Evolutionary conservation across 768 basidiomycete genomes (phyloP).

Genomic region (Russula vinacea): DNA sequence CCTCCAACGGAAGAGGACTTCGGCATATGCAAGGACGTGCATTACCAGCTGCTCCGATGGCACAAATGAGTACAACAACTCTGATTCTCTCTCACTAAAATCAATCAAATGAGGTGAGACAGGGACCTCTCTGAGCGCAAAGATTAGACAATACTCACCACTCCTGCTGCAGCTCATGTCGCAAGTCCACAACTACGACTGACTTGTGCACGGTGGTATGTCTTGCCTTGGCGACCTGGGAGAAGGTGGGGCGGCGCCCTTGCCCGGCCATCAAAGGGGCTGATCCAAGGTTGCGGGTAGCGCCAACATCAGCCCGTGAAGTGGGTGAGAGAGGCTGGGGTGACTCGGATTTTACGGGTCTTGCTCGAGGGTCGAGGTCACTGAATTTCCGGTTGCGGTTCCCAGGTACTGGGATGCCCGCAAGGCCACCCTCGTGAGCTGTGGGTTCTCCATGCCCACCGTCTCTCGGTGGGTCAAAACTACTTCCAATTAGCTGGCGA

Average conservation of each 20-base stretch:
- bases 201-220: constrained; percentile 40
- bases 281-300: constrained; percentile 16
- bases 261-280: constrained; percentile 3
- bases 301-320: constrained; percentile 45
- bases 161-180: constrained; percentile 27
- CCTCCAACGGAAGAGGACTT: constrained; percentile 72
- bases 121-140: too few relatives aligned
- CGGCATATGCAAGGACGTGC: constrained; percentile 71
- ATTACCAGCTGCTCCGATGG: constrained; percentile 42
- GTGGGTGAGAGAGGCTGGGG: constrained; percentile 2
- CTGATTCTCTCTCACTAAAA: constrained; percentile 10
- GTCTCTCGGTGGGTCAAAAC: constrained; percentile 49
- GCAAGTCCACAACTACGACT: constrained; percentile 37
- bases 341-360: constrained; percentile 17
- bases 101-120: not conserved
- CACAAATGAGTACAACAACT: not conserved
- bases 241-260: constrained; percentile 41
- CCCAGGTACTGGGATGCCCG: constrained; percentile 37
- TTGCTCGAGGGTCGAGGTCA: constrained; percentile 13
- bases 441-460: constrained; percentile 33
- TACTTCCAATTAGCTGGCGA: constrained; percentile 64
- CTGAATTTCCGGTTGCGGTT: constrained; percentile 21
- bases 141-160: constrained; percentile 14
- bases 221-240: constrained; percentile 41
- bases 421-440: constrained; percentile 28